Evolutionary conservation across 1,139 yeast genomes (phyloP), one percentile per base, ranked within the genome.

Genomic region (Saccharomyces pastorianus): DNA sequence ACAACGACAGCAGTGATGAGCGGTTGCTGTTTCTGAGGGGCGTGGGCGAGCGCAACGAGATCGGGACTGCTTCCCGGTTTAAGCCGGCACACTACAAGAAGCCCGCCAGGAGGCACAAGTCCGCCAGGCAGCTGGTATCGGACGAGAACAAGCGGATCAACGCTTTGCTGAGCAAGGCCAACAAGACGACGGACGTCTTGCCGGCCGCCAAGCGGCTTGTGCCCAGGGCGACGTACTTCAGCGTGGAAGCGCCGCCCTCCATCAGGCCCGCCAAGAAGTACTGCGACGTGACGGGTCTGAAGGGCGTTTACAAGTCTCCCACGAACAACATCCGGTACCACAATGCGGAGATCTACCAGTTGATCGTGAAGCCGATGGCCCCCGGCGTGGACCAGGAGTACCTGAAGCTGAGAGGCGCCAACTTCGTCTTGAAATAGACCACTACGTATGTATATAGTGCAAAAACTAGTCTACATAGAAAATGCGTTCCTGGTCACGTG

Each of bases 331-430:
- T 93, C 56, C 74, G 96, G 55, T 93, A 83, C 70, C 83, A 88
- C 71, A 85, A 93, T 66, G 83, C 82, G 51, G 99, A 93, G 70
- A 84, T 95, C 34, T 93, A 82, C 70, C 87, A 84, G 55, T 79
- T 84, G 56, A 87, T 89, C 27, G 81, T 87, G 57, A 84, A 83
- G 67, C 81, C 82, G 58, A 81, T 93, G 83, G 85, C 91, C 1
- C 87, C 95, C 1, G 96, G 97, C 28, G 88, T 87, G 20, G 98
- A 93, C 71, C 98, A 93, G 71, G 96, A 89, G 69, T 93, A 90
- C 68, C 76, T 93, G 65, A 87, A 88, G 62, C 75, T 93, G 59
- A 78, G 99, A 62, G 90, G 89, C 49, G 98, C 96, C 46, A 87
- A 90, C 67, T 91, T 91, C 25, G 82, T 91, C 7, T 76, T 91